Evolutionary conservation across 2,329 filamentous ascomycete species (phyloP).

Genomic region (Metarhizium album): DNA sequence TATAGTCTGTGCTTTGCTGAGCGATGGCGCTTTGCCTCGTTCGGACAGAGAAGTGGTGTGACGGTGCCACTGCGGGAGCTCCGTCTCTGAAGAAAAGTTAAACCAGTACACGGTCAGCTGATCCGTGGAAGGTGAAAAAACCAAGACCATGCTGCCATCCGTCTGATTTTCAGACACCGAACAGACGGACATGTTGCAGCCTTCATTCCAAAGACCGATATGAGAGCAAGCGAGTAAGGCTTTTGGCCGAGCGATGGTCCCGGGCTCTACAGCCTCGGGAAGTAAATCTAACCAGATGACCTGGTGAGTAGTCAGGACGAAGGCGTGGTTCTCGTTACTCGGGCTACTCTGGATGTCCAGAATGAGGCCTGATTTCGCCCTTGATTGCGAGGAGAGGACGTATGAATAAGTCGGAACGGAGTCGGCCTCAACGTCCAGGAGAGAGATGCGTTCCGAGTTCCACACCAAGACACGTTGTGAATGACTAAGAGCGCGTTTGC

Average conservation of each 20-base stretch:
- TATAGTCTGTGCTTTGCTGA: constrained; percentile 15
- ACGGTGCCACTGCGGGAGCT: constrained; percentile 27
- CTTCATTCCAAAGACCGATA: constrained; percentile 14
- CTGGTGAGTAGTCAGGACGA: constrained; percentile 45
- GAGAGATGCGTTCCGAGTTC: constrained; percentile 24
- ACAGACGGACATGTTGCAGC: constrained; percentile 20
- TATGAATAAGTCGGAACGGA: constrained; percentile 17
- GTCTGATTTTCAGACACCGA: constrained; percentile 12
- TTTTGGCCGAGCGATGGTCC: constrained; percentile 9
- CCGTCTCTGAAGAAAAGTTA: constrained; percentile 10
- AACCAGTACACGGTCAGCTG: constrained; percentile 28
- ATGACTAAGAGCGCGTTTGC: constrained; percentile 1
- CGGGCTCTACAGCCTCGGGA: constrained; percentile 1
- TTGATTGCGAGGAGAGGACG: constrained; percentile 12
- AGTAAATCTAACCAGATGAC: constrained; percentile 38
- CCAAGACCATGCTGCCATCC: constrained; percentile 20
- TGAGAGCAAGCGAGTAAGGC: constrained; percentile 21
- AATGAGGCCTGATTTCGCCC: constrained; percentile 29
- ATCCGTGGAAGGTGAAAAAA: constrained; percentile 20
- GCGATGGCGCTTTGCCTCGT: constrained; percentile 1
- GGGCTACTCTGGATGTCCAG: constrained; percentile 44
- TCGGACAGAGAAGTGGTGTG: constrained; percentile 20
- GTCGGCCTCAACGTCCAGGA: constrained; percentile 26
- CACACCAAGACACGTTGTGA: constrained; percentile 23
- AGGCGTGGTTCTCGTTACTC: constrained; percentile 35